Base-by-base conservation (phyloP, 2,329 filamentous ascomycete species). In the Myriosclerotinia curreyana region DNA sequence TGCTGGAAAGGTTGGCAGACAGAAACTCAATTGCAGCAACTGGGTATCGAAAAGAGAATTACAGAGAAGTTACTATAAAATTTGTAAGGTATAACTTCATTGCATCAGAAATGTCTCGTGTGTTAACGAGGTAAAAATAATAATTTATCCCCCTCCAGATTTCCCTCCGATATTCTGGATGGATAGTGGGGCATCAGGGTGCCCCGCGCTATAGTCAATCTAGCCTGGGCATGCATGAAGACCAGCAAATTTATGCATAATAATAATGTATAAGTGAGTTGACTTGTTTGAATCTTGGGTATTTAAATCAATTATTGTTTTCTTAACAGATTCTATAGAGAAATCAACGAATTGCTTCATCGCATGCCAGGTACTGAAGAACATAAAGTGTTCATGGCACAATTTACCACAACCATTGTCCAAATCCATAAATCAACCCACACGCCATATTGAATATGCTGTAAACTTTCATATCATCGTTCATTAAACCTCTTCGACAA, bases 351-450 rank as follows among this genome's bases (percentile, higher is more conserved):
- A 58, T 59, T 50, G 44, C 25, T 52, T 59, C 28, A 60, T 52
- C 36, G 49, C 20, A 42, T 40, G 20, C 48, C 46, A 59, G 38
- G 46, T 36, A 34, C 36, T 59, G 44, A 58, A 56, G 42, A 59
- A 25, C 40, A 48, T 54, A 53, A 53, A 64, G 25, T 28, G n/a
- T 22, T 51, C 60, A 63, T 49, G 34, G 40, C 60, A 58, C 52
- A 63, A 58, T 58, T 25, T 40, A 63, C 31, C 40, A 63, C 52
- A 49, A 36, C 8, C 15, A 48, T 50, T 50, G 48, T 66, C 64
- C 68, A 67, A 72, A 73, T 74, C 71, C 71, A 59, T 68, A 70
- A 72, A 72, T 69, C 70, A 72, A 72, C 69, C 70, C 65, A 68
- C 72, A 70, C 72, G 70, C 71, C 71, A 51, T 66, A 66, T 68